Conservation (phyloP, 495 filamentous ascomycete species). For the Lichina pygmaea region DNA sequence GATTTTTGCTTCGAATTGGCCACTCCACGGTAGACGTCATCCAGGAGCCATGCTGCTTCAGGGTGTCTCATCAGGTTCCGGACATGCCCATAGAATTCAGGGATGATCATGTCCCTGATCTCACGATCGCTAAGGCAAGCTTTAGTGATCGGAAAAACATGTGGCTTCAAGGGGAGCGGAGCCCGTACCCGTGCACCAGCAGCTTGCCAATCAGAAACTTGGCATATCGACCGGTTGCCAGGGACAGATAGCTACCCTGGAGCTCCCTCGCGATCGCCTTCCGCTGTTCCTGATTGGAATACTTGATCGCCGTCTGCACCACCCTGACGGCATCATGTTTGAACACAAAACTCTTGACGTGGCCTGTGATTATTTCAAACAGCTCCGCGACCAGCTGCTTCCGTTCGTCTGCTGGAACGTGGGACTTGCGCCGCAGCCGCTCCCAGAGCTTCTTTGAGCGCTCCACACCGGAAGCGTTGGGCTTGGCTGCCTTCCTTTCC, state of each 20-base stretch:
- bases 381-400: constrained; percentile 69
- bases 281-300: constrained; percentile 58
- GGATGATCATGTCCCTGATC: constrained; percentile 61
- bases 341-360: constrained; percentile 83
- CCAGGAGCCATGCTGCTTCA: constrained; percentile 88
- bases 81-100: constrained; percentile 84
- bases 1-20: constrained; percentile 65
- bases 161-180: background rate
- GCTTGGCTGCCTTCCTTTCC: constrained; percentile 79
- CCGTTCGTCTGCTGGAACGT: constrained; percentile 63
- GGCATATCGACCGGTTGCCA: constrained; percentile 84
- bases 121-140: constrained; percentile 26
- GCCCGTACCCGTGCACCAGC: constrained; percentile 43
- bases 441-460: constrained; percentile 95
- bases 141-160: background rate
- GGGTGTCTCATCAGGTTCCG: constrained; percentile 82
- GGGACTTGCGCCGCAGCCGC: constrained; percentile 66
- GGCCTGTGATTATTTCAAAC: constrained; percentile 68
- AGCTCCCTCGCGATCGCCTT: constrained; percentile 71
- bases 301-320: constrained; percentile 89
- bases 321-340: constrained; percentile 94
- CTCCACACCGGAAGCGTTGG: constrained; percentile 67
- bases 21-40: constrained; percentile 75
- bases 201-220: constrained; percentile 93
- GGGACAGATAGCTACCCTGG: constrained; percentile 52